These are phyloP conservation scores for Galium porrigens DNA, from an alignment of 305 asterid species.

Conservation along the genomic window DNA sequence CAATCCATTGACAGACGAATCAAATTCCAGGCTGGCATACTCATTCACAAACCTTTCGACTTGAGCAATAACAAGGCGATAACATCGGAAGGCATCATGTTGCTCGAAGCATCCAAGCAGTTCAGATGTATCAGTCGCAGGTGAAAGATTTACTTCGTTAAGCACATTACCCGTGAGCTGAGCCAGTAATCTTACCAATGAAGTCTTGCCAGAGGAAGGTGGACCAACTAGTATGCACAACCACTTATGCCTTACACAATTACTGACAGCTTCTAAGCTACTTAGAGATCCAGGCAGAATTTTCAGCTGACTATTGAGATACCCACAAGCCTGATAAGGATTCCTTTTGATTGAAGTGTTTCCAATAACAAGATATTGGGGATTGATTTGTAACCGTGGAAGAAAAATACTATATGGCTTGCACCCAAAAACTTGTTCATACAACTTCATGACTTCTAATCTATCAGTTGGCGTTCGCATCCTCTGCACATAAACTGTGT, in stretches of 20 bases:
- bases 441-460: slow-evolving; percentile 53
- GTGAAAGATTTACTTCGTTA: slow-evolving; percentile 75
- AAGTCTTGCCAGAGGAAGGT: slow-evolving; percentile 85
- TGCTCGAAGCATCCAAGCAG: slow-evolving; percentile 98
- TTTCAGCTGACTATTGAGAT: slow-evolving; percentile 38
- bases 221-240: slow-evolving; percentile 91
- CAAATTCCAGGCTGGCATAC: slow-evolving; percentile 52
- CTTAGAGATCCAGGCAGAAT: slow-evolving; percentile 58
- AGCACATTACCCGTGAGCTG: slow-evolving; percentile 78
- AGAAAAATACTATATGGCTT: slow-evolving; percentile 46
- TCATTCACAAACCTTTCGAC: slow-evolving; percentile 65
- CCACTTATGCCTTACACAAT: slow-evolving; percentile 77
- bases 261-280: slow-evolving; percentile 57
- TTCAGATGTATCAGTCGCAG: slow-evolving; percentile 90
- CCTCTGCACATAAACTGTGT: slow-evolving; percentile 77
- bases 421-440: slow-evolving; percentile 51
- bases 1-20: slow-evolving; percentile 36
- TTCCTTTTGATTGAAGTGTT: slow-evolving; percentile 46
- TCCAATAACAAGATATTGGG: slow-evolving; percentile 43
- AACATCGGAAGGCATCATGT: slow-evolving; percentile 60
- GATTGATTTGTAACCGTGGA: slow-evolving; percentile 61
- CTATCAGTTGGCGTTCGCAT: slow-evolving; percentile 83
- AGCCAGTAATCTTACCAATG: slow-evolving; percentile 60
- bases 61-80: slow-evolving; percentile 43
- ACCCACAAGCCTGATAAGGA: slow-evolving; percentile 32